A percentile compares a stretch with the other conserved stretches of the same genome.
These are phyloP conservation scores for Fusarium chlamydosporum DNA, from an alignment of 2,329 filamentous ascomycete genomes.

Conservation along the genomic window DNA sequence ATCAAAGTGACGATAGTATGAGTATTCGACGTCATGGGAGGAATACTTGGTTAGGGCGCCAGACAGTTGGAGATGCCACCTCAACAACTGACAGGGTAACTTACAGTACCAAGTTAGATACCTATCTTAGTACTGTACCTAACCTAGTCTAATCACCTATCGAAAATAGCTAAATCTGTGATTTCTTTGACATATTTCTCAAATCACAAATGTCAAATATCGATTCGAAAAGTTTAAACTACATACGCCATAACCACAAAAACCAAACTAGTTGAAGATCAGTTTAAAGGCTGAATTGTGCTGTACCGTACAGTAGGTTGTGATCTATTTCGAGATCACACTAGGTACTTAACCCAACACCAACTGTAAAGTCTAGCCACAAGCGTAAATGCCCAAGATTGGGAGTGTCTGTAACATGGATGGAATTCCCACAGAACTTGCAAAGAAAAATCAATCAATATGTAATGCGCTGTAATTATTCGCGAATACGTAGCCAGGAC, in stretches of 20 bases:
- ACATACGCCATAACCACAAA: background rate
- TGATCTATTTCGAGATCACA: constrained; percentile 2
- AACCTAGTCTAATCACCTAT: no score
- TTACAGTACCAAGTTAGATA: background rate
- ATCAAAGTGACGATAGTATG: constrained; percentile 9
- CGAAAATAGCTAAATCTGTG: no score
- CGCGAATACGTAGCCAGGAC: constrained; percentile 6
- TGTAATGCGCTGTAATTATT: constrained; percentile 3
- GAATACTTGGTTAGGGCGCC: constrained; percentile 4
- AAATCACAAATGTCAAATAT: background rate
- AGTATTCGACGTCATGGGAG: constrained; percentile 12
- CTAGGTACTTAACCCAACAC: background rate
- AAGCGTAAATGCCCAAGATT: background rate
- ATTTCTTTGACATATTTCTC: no score
- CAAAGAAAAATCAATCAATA: no score
- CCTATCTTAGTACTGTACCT: no score
- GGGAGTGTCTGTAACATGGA: constrained; percentile 10
- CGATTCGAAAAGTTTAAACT: background rate
- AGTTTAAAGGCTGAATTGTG: background rate
- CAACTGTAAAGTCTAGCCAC: constrained; percentile 4
- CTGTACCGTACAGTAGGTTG: no score
- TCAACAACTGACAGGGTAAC: constrained; percentile 6
- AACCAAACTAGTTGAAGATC: constrained; percentile 4
- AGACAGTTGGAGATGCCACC: constrained; percentile 2
- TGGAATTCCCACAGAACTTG: background rate